Evolutionary conservation across 2,329 filamentous ascomycete genomes (phyloP), one percentile per base, ranked within the genome.

Genomic region (Colletotrichum filicis): DNA sequence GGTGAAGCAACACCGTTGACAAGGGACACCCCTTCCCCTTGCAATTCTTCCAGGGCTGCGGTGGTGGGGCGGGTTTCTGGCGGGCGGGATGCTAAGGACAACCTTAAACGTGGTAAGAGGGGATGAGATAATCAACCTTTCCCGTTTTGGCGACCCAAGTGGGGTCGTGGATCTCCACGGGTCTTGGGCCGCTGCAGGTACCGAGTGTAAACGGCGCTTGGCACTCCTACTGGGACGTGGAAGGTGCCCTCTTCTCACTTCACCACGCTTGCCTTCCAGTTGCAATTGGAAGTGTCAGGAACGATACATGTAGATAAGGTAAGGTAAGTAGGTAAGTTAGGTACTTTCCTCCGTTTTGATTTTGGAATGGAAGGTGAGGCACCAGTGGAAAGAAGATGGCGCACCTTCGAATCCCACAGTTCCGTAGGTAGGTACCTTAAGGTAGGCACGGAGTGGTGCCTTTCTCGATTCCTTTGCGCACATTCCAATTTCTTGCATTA

Each of bases 51-150:
- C 60, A 65, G 46, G 66, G 66, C 67, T 52, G 28, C 8, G 24
- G 62, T 22, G 68, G 64, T 30, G 68, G 68, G 64, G 68, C 68
- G 64, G 57, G 68, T 22, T 58, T 49, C 58, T 62, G 67, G 57
- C 64, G 63, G 64, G 62, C 57, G 68, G 68, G 68, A 71, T 62
- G 64, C 58, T 65, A 57, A 35, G 58, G 70, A 30, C 60, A 73
- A 73, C 70, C 70, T 73, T 73, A 73, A 73, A 73, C 63, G 56
- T 59, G 52, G 53, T 24, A 42, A 60, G 58, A 68, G 66, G 46
- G 58, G 46, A 49, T 63, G 42, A 61, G 53, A 53, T 55, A 22
- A n/a, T 5, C 14, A 22, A 53, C 60, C 28, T 46, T 60, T 55
- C 66, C 70, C 60, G 12, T 60, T 65, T 53, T 12, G 55, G 61